Conservation (phyloP, 2,329 filamentous ascomycete genomes). For the Diaporthe ampelina region DNA sequence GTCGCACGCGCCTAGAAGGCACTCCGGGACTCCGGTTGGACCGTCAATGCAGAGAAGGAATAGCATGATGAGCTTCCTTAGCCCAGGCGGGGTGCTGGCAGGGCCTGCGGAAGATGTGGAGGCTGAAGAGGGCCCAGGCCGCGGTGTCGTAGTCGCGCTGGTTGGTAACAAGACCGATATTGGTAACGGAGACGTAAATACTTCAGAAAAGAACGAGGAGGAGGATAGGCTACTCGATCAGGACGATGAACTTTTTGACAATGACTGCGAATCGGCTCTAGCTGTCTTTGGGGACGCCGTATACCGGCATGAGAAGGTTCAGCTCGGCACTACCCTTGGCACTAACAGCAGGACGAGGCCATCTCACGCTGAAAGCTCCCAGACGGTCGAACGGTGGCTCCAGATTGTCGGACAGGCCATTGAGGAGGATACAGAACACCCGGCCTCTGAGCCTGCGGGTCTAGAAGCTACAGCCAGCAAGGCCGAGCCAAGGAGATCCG, state of each 20-base stretch:
- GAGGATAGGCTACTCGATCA: not conserved
- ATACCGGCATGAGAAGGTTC: not conserved
- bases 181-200: slow-evolving; percentile 36
- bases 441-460: not conserved
- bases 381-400: slow-evolving; percentile 20
- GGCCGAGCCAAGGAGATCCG: slow-evolving; percentile 52
- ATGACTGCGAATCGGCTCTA: slow-evolving; percentile 19
- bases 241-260: not conserved
- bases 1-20: slow-evolving; percentile 15
- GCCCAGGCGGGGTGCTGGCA: not conserved
- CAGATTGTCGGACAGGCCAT: not conserved
- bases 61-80: slow-evolving; percentile 11
- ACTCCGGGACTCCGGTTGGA: not conserved
- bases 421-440: not conserved
- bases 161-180: slow-evolving; percentile 80
- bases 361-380: not conserved
- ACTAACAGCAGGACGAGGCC: slow-evolving; percentile 4
- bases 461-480: not conserved
- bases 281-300: slow-evolving; percentile 14
- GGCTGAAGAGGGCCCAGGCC: slow-evolving; percentile 33
- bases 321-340: not conserved
- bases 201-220: not conserved
- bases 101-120: not conserved
- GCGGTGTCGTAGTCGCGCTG: slow-evolving; percentile 69
- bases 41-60: not conserved